Conservation (phyloP, 306 rosid species). For the Betula pendula region DNA sequence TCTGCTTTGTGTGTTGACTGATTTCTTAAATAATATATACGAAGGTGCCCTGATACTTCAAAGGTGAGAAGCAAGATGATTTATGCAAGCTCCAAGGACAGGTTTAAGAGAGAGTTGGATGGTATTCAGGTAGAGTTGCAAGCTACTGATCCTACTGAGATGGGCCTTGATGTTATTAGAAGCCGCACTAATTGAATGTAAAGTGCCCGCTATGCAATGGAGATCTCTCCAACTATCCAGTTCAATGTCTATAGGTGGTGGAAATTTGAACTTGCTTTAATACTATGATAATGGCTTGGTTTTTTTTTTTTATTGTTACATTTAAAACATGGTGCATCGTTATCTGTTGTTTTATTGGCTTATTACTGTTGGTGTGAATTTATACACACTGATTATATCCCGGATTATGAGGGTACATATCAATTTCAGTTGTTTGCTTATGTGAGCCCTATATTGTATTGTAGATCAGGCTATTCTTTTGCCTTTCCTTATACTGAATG, state of each 20-base stretch:
- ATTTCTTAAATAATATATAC: background rate
- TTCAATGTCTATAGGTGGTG: constrained; percentile 34
- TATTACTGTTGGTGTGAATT: constrained; percentile 25
- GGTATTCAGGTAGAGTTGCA: constrained; percentile 61
- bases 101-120: constrained; percentile 54
- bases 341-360: constrained; percentile 30
- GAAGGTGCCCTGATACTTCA: constrained; percentile 49
- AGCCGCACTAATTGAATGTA: constrained; percentile 40
- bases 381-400: constrained; percentile 24
- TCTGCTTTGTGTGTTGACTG: background rate
- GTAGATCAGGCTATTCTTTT: constrained; percentile 1
- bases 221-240: constrained; percentile 16
- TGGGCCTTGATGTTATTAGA: constrained; percentile 49
- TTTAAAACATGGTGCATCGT: constrained; percentile 29
- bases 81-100: constrained; percentile 49
- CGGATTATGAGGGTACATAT: constrained; percentile 24
- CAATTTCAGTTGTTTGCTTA: background rate
- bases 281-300: constrained; percentile 14
- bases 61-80: constrained; percentile 59
- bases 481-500: background rate
- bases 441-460: background rate
- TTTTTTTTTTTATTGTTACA: background rate
- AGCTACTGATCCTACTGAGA: constrained; percentile 56
- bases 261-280: constrained; percentile 24
- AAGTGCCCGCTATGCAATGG: constrained; percentile 16